Evolutionary conservation across 495 filamentous ascomycete species (phyloP), one percentile per base, ranked within the genome.

Genomic region (Aspergillus steynii): DNA sequence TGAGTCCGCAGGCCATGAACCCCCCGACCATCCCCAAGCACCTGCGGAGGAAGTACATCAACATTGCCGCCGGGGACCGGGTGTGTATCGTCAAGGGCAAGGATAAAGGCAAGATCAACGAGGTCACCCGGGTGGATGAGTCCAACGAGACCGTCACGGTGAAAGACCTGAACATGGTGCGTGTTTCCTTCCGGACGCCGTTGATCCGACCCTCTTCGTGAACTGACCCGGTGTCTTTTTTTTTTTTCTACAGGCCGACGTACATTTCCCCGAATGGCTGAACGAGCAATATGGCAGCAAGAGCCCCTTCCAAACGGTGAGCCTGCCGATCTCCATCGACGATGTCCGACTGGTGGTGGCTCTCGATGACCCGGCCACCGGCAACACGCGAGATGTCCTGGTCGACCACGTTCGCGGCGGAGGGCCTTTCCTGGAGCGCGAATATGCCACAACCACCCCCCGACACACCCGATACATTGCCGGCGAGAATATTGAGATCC

Each of bases 31-130:
- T 83, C 46, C 76, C 75, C 28, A 60, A 76, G 59, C 71, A 81
- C 55, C 63, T 76, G 49, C 86, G 85, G 56, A 76, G 80, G 47
- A 79, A 82, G 66, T 80, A 81, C 64, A 79, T 88, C 61, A 88
- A 88, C 58, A 80, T 97, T 63, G 83, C 78, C 15, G 68, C 74
- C 7, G 86, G 85, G 8, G 93, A 97, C 67, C 82, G 93, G 56
- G 90, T 96, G 32, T 90, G 92, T 42, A 71, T 96, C 34, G 75
- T 89, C 50, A 86, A 88, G 53, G 92, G 93, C 26, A 78, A 78
- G 59, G 89, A 93, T 62, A 88, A 87, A 77, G 91, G 92, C 59
- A 88, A 87, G 74, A 96, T 99, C 76, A 88, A 87, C 29, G 76
- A 75, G 32, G 84, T 97, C 31, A 67, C 57, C 51, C 64, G 72